Base-by-base conservation (phyloP, 2,329 filamentous ascomycete genomes). In the Exserohilum turcica region DNA sequence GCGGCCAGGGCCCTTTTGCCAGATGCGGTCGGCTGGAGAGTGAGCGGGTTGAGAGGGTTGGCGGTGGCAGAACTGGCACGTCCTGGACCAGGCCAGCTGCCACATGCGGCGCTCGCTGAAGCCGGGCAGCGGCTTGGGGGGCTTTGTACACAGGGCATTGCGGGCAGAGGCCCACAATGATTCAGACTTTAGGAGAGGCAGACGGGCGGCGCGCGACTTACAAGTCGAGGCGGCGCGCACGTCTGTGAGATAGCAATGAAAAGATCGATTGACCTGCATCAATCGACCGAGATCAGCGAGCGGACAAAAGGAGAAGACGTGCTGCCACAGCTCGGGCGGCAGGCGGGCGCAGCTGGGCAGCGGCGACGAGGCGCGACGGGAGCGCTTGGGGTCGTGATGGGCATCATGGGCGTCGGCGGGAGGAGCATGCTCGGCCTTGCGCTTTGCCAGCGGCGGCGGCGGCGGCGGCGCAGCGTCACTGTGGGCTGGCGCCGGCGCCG, bases 81-180 rank as follows among this genome's bases (percentile, higher is more conserved):
- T 74, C 27, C 68, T 77, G 42, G 84, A 82, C 71, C 84, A 86
- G 31, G 85, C 79, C 44, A 94, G 77, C 65, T 83, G 84, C 84
- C 90, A 91, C 89, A 92, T 92, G 36, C 87, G 83, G 59, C 90
- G 77, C 73, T 94, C 90, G 36, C 84, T 83, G 68, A 82, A 83
- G 52, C 80, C 82, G 46, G 78, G 76, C 43, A 93, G 78, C 24
- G 90, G 90, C 50, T 81, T 80, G 40, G 90, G 90, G 78, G 92
- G 84, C 60, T 82, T 82, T 21, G 84, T 84, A 76, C 84, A 84
- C 71, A 84, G 86, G 16, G 78, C 75, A 63, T 85, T 85, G 67
- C 89, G 84, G 64, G 89, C 88, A 60, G 80, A 77, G 68, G 83
- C 82, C 90, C 90, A 93, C 64, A 93, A 85, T 42, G 77, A 75